These are phyloP conservation scores for Penicillium sp. DNA, from an alignment of 2,329 filamentous ascomycete species.

Conservation along the genomic window DNA sequence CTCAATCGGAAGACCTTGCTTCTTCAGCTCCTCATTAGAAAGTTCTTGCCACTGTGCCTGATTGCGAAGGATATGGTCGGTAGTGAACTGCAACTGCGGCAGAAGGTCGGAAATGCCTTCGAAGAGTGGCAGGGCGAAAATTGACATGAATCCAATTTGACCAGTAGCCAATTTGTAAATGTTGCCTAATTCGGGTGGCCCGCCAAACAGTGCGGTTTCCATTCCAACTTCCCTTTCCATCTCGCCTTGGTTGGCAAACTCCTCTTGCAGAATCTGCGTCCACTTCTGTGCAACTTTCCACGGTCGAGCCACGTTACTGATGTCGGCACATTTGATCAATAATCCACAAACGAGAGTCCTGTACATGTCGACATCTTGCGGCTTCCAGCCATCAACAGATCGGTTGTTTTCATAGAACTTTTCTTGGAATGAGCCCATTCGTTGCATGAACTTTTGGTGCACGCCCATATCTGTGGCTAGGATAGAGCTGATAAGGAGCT, in stretches of 20 bases:
- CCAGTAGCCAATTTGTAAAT: slow-evolving; percentile 77
- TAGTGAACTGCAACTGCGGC: slow-evolving; percentile 78
- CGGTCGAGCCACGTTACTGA: slow-evolving; percentile 91
- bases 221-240: slow-evolving; percentile 91
- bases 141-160: slow-evolving; percentile 93
- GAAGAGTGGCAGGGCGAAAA: slow-evolving; percentile 91
- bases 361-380: slow-evolving; percentile 71
- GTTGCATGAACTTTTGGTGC: slow-evolving; percentile 95
- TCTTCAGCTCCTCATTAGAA: slow-evolving; percentile 32
- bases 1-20: slow-evolving; percentile 25
- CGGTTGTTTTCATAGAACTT: slow-evolving; percentile 67
- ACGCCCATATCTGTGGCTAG: slow-evolving; percentile 95
- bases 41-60: slow-evolving; percentile 62
- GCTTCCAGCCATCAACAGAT: slow-evolving; percentile 69
- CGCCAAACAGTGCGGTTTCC: slow-evolving; percentile 77
- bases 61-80: slow-evolving; percentile 77
- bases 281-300: slow-evolving; percentile 80
- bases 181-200: slow-evolving; percentile 77
- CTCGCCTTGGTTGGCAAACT: slow-evolving; percentile 86
- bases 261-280: slow-evolving; percentile 92
- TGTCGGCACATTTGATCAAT: slow-evolving; percentile 96
- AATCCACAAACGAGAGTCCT: slow-evolving; percentile 82
- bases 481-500: slow-evolving; percentile 95
- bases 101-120: slow-evolving; percentile 82
- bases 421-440: slow-evolving; percentile 74